Base-by-base conservation (phyloP, 768 basidiomycete genomes). In the Leccinellum luteum region DNA sequence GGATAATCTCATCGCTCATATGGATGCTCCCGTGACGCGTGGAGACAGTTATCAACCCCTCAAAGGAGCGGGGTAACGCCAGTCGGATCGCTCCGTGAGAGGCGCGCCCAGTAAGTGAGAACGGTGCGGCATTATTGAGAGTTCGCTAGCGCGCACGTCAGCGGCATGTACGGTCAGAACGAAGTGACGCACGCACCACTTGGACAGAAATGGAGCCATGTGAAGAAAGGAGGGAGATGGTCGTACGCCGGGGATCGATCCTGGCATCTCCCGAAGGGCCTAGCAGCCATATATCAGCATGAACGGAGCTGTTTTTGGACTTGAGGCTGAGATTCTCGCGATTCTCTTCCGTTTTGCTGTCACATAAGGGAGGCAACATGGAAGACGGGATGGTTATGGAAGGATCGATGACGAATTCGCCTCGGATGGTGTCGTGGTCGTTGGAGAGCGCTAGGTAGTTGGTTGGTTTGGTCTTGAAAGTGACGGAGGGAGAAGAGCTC, bases 341-440 rank as follows among this genome's bases (percentile, higher is more conserved):
- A 1, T 73, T 70, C 2, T 59, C 66, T 53, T 78, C 78, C 0
- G 74, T 72, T 59, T 79, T 73, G 21, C 65, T 71, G 0, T 54
- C 52, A 5, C 51, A 43, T 0, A 82, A 61, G 23, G 80, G 75
- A 3, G 78, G 74, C 7, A 82, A 66, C 35, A 79, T 52, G 17
- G 71, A 55, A 0, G 63, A 4, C 0, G 82, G 81, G 47, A 83
- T 72, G 12, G 51, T 30, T 21, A 82, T 65, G 19, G 66, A 58
- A 1, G 82, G 76, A 56, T 83, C 77, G 41, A 83, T 67, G 32
- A 78, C 64, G 69, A 79, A 82, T 50, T 69, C 63, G 35, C 71
- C 69, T 3, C 47, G 56, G 48, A 71, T 34, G n/a, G 38, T 2
- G 35, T 25, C 35, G 15, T 59, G 4, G 13, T 49, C 48, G 13